Conservation (phyloP, 176 grass and related monocot genomes). For the Leersia perrieri region DNA sequence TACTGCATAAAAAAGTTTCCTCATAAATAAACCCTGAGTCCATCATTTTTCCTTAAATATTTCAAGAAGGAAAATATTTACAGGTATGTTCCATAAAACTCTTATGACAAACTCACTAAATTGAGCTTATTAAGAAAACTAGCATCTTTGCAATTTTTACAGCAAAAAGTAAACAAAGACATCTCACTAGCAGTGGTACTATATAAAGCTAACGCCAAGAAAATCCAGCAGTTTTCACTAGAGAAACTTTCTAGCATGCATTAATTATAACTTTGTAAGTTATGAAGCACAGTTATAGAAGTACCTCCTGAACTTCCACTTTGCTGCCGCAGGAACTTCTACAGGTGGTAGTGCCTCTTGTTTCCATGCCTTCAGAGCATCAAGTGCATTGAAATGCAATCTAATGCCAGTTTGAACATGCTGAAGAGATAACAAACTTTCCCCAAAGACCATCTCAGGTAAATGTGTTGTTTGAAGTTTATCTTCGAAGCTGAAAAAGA, state of each 20-base stretch:
- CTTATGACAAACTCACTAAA: neutral
- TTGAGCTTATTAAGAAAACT: neutral
- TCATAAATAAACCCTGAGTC: neutral
- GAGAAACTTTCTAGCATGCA: neutral
- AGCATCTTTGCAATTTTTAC: neutral
- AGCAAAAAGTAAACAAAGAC: neutral
- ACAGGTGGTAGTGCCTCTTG: slow-evolving; percentile 79
- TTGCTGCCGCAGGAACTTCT: slow-evolving; percentile 90
- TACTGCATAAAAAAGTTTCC: slow-evolving; percentile 54
- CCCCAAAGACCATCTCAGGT: slow-evolving; percentile 96
- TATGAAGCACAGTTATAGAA: neutral
- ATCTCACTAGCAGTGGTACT: neutral
- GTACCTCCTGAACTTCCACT: slow-evolving; percentile 97
- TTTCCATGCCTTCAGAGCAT: slow-evolving; percentile 92
- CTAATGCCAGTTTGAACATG: slow-evolving; percentile 52
- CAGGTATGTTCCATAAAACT: neutral
- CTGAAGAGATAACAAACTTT: slow-evolving; percentile 67
- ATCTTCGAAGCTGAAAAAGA: slow-evolving; percentile 71
- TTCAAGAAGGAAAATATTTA: slow-evolving; percentile 2
- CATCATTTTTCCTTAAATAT: neutral
- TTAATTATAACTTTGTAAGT: neutral
- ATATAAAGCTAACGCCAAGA: slow-evolving; percentile 3
- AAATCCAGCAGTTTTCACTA: neutral
- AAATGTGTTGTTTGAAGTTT: slow-evolving; percentile 75
- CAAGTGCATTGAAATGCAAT: slow-evolving; percentile 79